Base-by-base conservation (phyloP, 345 rosid species). In the Nasturtium officinale region DNA sequence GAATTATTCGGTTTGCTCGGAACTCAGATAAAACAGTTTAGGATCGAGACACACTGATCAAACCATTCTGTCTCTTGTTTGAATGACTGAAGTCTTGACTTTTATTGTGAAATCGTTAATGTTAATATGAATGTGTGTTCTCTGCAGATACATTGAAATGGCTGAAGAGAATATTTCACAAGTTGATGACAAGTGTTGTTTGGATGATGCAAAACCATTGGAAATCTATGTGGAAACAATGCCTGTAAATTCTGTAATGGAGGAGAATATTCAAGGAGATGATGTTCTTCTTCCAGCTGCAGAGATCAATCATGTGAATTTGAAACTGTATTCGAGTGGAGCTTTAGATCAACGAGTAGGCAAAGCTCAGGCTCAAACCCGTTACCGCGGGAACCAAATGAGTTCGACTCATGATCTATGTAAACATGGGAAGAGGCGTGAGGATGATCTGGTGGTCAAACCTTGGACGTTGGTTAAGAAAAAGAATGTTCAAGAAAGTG, bases 381-480 rank as follows among this genome's bases (percentile, higher is more conserved):
- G 86, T 62, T 93, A 87, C 77, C 90, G 85, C 28, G 82, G 83
- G 59, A 76, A 84, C 80, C 81, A 87, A 28, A 64, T 66, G 20
- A 87, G 96, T 48, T 90, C 98, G 4, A 87, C 96, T 75, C 98
- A 90, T 82, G 97, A 90, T 79, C 64, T 79, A 13, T 93, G 98
- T 71, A 93, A 93, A 75, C 87, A 80, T 30, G 96, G 94, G 43
- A 72, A 33, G 73, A 71, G 74, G 28, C 83, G 67, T 47, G 79
- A 76, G 37, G 75, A 76, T 45, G 83, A 53, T n/a, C 28, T 71
- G 32, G 83, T 82, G 69, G 64, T 64, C 71, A 84, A 78, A 64
- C 73, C 78, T 5, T 79, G 80, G 74, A 67, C 42, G 73, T 69
- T 78, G 63, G 55, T 30, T 13, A 57, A 67, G 66, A 78, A 66